Evolutionary conservation across 345 rosid species (phyloP), one percentile per base, ranked within the genome.

Genomic region (Acer saccharum): DNA sequence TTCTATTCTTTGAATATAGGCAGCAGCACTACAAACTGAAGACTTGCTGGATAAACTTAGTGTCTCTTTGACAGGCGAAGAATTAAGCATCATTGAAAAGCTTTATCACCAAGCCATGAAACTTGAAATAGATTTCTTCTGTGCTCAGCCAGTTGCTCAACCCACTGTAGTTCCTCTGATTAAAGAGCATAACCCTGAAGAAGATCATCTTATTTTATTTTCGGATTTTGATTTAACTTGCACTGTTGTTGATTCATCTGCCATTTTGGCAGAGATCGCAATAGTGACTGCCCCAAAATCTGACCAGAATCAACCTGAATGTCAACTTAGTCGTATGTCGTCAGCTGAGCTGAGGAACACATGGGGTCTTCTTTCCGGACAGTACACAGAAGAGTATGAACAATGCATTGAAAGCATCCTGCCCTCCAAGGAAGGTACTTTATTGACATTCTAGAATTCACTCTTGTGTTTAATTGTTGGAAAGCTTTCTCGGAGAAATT

Each of bases 211-310:
- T 50, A 60, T 88, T 84, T 86, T 94, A 86, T 97, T 94, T 81
- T 89, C 94, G 76, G 99, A 97, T 85, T 97, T 97, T 87, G 99
- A 97, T 87, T 88, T 97, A 84, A 93, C 98, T 23, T 94, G 99
- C 87, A 81, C 98, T 0, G 89, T 90, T 80, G 90, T 94, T 83
- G 99, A 97, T 90, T 97, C 99, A 39, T 91, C 98, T 77, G 98
- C 98, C 80, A 91, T 94, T 79, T 84, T 94, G 87, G 98, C 98
- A 1, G 97, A 97, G 88, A 93, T 97, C 66, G 97, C 99, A 79
- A 93, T 97, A 55, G 81, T 90, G 62, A 94, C 93, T 50, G 98
- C 97, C 48, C 96, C 98, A 64, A 96, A 86, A 80, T 86, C 87
- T 80, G 97, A 94, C 72, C 89, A 81, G 79, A 80, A 71, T 83